These are phyloP conservation scores for Pleochaeta shiraiana DNA, from an alignment of 2,329 filamentous ascomycete genomes.

Conservation along the genomic window DNA sequence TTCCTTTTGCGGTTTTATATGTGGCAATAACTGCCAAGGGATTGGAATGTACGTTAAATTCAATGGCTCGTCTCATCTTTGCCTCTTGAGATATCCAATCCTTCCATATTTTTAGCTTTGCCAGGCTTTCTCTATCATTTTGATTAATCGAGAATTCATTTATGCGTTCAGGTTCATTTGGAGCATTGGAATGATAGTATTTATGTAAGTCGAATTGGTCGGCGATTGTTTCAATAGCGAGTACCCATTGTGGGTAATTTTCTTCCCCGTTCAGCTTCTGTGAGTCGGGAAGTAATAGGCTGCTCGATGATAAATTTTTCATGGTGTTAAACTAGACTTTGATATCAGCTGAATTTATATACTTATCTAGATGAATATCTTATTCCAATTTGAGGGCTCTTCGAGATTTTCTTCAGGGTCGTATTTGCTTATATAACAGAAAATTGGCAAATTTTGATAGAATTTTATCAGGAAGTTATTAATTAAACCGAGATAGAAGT, in stretches of 20 bases:
- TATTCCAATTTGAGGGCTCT: not conserved
- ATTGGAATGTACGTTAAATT: not conserved
- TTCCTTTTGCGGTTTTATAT: not conserved
- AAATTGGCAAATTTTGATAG: not conserved
- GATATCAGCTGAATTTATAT: not conserved
- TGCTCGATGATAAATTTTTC: not conserved
- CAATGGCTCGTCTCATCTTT: slow-evolving; percentile 3
- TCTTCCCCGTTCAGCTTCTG: slow-evolving; percentile 3
- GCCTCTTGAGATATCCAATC: not conserved
- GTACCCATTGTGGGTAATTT: not conserved
- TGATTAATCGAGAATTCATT: not conserved
- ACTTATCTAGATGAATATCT: not conserved
- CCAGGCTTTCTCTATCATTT: not conserved
- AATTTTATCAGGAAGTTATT: not conserved
- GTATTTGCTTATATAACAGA: not conserved
- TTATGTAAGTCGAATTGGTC: slow-evolving; percentile 3
- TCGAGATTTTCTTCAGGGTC: not conserved
- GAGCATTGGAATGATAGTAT: slow-evolving; percentile 2
- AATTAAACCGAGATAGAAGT: too few species aligned
- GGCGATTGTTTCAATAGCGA: not conserved
- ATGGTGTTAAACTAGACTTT: not conserved
- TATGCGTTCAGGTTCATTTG: not conserved
- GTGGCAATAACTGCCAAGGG: not conserved
- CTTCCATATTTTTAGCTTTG: not conserved
- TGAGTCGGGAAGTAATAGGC: not conserved